Evolutionary conservation across 495 filamentous ascomycete species (phyloP).

Genomic region (Tuber microsphaerosporum): DNA sequence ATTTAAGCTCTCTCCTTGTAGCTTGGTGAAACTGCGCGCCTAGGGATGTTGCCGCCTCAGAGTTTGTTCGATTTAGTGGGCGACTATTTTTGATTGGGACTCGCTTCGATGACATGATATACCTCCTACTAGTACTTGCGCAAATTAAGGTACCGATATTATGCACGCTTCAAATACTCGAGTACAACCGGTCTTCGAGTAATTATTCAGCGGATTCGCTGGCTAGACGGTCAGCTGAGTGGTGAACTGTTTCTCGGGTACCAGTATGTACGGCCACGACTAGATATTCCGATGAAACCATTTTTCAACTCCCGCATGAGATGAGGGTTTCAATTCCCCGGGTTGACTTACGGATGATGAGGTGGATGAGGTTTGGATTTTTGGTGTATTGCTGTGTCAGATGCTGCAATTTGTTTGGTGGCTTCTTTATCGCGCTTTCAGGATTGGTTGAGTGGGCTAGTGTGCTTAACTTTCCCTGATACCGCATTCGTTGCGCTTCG

Average conservation of each 20-base stretch:
- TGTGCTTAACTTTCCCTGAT: background rate
- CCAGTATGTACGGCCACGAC: background rate
- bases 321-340: slow-evolving; percentile 3
- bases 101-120: background rate
- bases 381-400: background rate
- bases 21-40: background rate
- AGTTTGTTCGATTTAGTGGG: too few species aligned
- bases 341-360: background rate
- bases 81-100: background rate
- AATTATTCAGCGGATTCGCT: background rate
- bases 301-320: background rate
- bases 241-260: background rate
- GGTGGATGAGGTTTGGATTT: slow-evolving; percentile 2
- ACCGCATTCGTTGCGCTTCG: background rate
- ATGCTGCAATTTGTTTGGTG: background rate
- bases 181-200: too few species aligned
- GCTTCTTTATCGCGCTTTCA: background rate
- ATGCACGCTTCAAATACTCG: background rate
- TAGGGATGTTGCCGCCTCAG: background rate
- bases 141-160: background rate
- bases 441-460: background rate
- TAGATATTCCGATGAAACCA: background rate
- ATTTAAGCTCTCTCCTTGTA: background rate
- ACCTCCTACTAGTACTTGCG: background rate
- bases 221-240: background rate